phyloP scores from a whole-genome alignment of 768 basidiomycete genomes.

The Pilatotrama ljubarskyi region DNA sequence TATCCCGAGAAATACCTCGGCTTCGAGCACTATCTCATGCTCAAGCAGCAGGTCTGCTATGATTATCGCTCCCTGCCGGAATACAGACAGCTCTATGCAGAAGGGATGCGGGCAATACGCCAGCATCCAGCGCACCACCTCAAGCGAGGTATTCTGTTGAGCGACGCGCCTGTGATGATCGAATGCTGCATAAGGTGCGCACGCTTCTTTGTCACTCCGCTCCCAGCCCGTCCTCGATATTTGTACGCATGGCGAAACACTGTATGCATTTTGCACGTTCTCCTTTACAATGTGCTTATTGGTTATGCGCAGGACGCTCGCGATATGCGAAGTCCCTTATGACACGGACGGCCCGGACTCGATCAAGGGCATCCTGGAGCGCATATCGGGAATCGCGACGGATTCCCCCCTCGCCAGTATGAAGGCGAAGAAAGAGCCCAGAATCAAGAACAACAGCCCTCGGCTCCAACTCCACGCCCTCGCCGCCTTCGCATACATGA shows the following conservation, averaged over 20 bases:
- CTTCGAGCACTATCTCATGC: slow-evolving; percentile 1
- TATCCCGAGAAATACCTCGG: background rate
- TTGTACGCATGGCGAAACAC: no score
- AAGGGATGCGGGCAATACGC: background rate
- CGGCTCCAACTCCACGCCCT: slow-evolving; percentile 3
- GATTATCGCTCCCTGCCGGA: background rate
- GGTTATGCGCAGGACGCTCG: background rate
- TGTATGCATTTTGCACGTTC: no score
- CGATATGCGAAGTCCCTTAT: background rate
- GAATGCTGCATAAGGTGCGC: slow-evolving; percentile 2
- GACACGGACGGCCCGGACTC: background rate
- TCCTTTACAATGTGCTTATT: no score
- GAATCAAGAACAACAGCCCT: background rate
- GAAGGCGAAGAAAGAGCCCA: background rate
- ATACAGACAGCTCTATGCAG: background rate
- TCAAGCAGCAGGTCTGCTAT: slow-evolving; percentile 5
- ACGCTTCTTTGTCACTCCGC: background rate
- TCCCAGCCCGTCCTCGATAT: no score
- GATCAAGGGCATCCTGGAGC: background rate
- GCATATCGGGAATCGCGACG: background rate
- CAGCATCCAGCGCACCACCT: background rate
- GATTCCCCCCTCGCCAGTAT: background rate
- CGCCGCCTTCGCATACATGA: background rate
- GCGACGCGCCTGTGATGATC: slow-evolving; percentile 2
- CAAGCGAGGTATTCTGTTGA: background rate